Base-by-base conservation (phyloP, 169 alveolate species). In the Cyclospora cayetanensis region DNA sequence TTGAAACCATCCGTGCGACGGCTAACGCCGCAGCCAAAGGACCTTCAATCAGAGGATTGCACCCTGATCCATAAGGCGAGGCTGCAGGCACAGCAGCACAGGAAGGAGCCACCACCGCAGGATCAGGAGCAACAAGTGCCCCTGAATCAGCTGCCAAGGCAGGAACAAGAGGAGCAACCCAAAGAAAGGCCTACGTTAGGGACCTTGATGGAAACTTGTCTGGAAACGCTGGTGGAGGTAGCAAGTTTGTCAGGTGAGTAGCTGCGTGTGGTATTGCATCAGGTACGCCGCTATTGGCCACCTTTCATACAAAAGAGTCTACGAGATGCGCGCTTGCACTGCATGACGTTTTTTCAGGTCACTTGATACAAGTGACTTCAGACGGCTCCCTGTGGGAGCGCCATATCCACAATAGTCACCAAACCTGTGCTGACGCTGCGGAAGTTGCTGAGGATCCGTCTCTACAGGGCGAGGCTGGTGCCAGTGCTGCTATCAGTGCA, bases 361-460 rank as follows among this genome's bases (percentile, higher is more conserved):
- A 60, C 34, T 42, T 72, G 84, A 29, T 72, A 34, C 84, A 72
- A 41, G 55, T 72, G 27, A 5, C 84, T 20, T 18, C 84, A 4
- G 84, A 72, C 52, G 60, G 84, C 29, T 72, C 84, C 41, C n/a
- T 22, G 37, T 72, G 84, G 84, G 60, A 72, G 22, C 84, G 52
- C 27, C 35, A 72, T 34, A 22, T 29, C 29, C 25, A 35, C 53
- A 4, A 37, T n/a, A 1, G 35, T 15, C n/a, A 4, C 0, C 53
- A 60, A 4, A 7, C 4, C 25, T 12, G 35, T n/a, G 18, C 84
- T 72, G 63, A 31, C 52, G 35, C 55, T 4, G 12, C 15, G 22
- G 27, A 31, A 31, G 11, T 34, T 18, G 84, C 20, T 20, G 84
- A 72, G 55, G 4, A 52, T 22, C 34, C 55, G 29, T 34, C 9